These are phyloP conservation scores for Henckelia pumila DNA, from an alignment of 257 asterid species.

Conservation along the genomic window DNA sequence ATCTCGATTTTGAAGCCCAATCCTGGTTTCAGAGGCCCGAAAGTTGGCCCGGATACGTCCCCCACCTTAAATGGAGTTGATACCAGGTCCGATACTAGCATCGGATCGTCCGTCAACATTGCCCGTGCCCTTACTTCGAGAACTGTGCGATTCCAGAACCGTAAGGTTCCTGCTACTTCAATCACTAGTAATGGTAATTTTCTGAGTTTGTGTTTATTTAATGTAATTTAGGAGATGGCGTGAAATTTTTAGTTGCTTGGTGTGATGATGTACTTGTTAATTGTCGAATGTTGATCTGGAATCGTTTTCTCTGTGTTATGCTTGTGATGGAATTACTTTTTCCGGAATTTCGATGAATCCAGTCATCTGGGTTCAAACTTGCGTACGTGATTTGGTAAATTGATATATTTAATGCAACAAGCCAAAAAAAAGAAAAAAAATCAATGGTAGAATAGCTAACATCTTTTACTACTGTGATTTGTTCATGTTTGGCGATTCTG, in stretches of 20 bases:
- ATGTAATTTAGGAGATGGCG: conserved; percentile 17
- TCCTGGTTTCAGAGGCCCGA: conserved; percentile 31
- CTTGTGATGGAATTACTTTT: neutral
- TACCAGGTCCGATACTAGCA: conserved; percentile 45
- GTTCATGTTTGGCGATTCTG: neutral
- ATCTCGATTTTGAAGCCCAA: conserved; percentile 34
- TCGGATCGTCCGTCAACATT: conserved; percentile 43
- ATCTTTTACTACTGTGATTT: neutral
- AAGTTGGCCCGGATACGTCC: conserved; percentile 25
- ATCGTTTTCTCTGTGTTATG: neutral
- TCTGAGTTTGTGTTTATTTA: neutral
- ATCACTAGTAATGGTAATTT: conserved; percentile 27
- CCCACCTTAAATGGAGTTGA: neutral
- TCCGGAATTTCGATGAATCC: neutral
- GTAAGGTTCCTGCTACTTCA: conserved; percentile 25
- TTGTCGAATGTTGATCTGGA: conserved; percentile 18
- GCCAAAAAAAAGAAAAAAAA: too few species aligned
- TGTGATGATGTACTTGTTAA: conserved; percentile 8
- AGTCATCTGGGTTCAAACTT: neutral
- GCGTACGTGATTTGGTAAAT: neutral
- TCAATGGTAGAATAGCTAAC: neutral
- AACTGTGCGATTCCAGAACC: conserved; percentile 33
- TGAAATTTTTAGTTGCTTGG: conserved; percentile 10
- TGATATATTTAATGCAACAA: too few species aligned
- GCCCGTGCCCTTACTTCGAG: conserved; percentile 23